phyloP scores from a whole-genome alignment of 208 protist genomes.

The Leishmania tropica region DNA sequence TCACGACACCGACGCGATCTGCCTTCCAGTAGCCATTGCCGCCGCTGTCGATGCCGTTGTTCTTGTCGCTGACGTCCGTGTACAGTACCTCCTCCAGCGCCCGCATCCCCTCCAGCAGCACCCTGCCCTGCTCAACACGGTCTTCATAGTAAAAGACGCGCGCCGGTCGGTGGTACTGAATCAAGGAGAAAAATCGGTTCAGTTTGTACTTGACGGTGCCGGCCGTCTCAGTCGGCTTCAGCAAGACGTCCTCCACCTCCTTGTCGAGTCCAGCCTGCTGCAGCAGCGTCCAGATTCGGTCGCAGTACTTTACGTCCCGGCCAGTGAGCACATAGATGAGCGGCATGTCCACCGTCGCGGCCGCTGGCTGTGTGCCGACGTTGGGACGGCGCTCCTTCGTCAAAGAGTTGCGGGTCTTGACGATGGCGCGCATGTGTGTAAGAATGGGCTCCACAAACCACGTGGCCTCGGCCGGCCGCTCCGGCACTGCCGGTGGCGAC shows the following conservation, averaged over 20 bases:
- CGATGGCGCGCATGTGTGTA: slow-evolving; percentile 33
- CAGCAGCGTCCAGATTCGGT: slow-evolving; percentile 65
- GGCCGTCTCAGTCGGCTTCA: slow-evolving; percentile 71
- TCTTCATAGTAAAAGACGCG: slow-evolving; percentile 87
- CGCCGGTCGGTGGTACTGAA: slow-evolving; percentile 40
- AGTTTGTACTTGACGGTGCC: slow-evolving; percentile 81
- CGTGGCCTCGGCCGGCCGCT: slow-evolving; percentile 24
- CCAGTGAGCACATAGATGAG: slow-evolving; percentile 74
- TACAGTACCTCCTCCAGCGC: slow-evolving; percentile 49
- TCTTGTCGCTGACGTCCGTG: background rate
- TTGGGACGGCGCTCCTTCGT: background rate
- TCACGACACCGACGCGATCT: slow-evolving; percentile 31
- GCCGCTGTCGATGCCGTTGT: background rate
- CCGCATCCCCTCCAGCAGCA: slow-evolving; percentile 57
- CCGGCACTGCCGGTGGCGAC: slow-evolving; percentile 67
- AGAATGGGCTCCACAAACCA: slow-evolving; percentile 40
- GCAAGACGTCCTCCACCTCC: slow-evolving; percentile 51
- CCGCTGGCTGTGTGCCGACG: background rate
- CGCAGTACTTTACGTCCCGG: slow-evolving; percentile 61
- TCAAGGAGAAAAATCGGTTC: slow-evolving; percentile 57
- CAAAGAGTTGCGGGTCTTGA: slow-evolving; percentile 8
- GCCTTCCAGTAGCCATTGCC: background rate
- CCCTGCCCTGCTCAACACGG: slow-evolving; percentile 58
- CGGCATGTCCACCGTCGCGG: slow-evolving; percentile 11
- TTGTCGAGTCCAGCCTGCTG: slow-evolving; percentile 43